Conservation (phyloP, 2,329 filamentous ascomycete species). For the Fusarium proliferatum region DNA sequence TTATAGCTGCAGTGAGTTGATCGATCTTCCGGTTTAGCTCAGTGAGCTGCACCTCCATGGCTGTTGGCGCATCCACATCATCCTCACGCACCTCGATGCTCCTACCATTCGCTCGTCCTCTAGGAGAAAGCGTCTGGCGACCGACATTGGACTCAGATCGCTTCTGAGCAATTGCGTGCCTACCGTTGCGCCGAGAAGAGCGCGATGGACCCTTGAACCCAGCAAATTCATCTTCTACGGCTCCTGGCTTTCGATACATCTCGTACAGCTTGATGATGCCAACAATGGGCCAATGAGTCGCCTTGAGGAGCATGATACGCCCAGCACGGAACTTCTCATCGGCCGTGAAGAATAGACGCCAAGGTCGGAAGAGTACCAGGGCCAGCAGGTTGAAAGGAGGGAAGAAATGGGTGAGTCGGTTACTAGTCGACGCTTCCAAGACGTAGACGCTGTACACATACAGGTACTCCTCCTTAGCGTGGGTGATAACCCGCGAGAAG, state of each 20-base stretch:
- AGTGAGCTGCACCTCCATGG: constrained; percentile 62
- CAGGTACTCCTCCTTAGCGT: constrained; percentile 79
- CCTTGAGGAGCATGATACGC: constrained; percentile 71
- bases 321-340: constrained; percentile 70
- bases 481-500: constrained; percentile 72
- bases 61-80: constrained; percentile 53
- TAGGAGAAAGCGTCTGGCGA: constrained; percentile 29
- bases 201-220: constrained; percentile 61
- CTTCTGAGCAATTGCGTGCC: constrained; percentile 27
- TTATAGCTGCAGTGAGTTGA: constrained; percentile 63
- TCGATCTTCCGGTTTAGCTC: constrained; percentile 70
- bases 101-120: constrained; percentile 30
- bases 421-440: constrained; percentile 74
- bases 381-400: constrained; percentile 81
- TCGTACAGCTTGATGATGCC: constrained; percentile 77
- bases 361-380: constrained; percentile 75
- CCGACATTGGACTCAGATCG: constrained; percentile 33
- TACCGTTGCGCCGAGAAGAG: constrained; percentile 36
- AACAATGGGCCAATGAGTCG: constrained; percentile 75
- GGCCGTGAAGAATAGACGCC: constrained; percentile 74
- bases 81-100: constrained; percentile 46
- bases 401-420: constrained; percentile 76
- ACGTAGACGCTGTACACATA: constrained; percentile 78
- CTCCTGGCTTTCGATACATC: constrained; percentile 54
- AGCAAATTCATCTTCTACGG: constrained; percentile 57